Base-by-base conservation (phyloP, 768 basidiomycete species). In the Tylopilus sp. region DNA sequence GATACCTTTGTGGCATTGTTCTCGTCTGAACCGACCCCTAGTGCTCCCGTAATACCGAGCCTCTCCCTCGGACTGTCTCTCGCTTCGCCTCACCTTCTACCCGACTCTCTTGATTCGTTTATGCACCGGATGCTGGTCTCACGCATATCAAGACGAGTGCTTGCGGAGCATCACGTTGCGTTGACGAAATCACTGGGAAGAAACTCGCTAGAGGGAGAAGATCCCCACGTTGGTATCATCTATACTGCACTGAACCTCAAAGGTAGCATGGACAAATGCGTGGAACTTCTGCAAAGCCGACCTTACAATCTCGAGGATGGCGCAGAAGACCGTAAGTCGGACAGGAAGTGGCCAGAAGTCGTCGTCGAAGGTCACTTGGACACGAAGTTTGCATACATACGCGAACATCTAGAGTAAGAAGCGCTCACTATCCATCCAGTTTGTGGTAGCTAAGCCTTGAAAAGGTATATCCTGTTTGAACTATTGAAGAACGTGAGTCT, bases 101-200 rank as follows among this genome's bases (percentile, higher is more conserved):
- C 92, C 0, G 90, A 92, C 53, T 78, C 81, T 36, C 77, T 95
- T 13, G 92, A 94, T 67, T 78, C 88, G 3, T 92, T 93, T 68
- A 91, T 93, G 87, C 81, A 85, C 22, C 83, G 92, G 22, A 96
- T 96, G 92, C 79, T 96, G 11, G 81, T 92, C 45, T 94, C 92
- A 3, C 81, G 92, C 48, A 93, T 94, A 67, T 93, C 92, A 13
- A 80, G 92, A 21, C 84, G 92, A 29, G 93, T 96, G 29, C 78
- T 96, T 22, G 89, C 84, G 5, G 90, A 94, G 65, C 92, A 96
- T 59, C 92, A 96, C 60, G 81, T 94, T 48, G 87, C 90, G 2
- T 75, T 96, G 6, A 87, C 91, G 8, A 77, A 81, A 52, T 79
- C 78, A 25, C 75, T 82, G 52, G 67, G 71, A 30, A 56, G 55